Percentiles rank a stretch among this genome's conserved stretches.
Conservation (phyloP, 768 basidiomycete genomes). For the Mrakia hoshinonis region DNA sequence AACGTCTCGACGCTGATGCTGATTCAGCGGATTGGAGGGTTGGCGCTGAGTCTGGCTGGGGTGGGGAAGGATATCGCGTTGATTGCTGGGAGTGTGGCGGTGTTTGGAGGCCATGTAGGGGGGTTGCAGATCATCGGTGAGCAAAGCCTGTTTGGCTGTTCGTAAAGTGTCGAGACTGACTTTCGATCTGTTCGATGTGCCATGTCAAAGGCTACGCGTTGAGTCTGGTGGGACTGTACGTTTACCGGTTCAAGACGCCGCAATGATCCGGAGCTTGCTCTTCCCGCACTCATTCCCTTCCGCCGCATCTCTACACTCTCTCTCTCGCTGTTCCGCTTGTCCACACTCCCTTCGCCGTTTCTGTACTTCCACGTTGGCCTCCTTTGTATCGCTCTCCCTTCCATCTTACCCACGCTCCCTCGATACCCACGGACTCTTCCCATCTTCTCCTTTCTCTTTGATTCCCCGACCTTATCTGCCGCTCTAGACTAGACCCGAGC, state of each 20-base stretch:
- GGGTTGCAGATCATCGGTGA: slow-evolving; percentile 71
- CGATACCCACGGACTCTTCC: neutral
- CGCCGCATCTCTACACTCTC: too few species aligned
- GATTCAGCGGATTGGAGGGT: slow-evolving; percentile 53
- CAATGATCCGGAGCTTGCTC: neutral
- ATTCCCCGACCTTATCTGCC: too few species aligned
- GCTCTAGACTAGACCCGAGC: neutral
- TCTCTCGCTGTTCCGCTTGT: neutral
- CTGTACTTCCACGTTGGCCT: neutral
- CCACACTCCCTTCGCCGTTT: neutral
- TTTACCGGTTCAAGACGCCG: neutral
- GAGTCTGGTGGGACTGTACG: neutral
- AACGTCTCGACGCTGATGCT: slow-evolving; percentile 94
- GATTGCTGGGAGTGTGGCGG: slow-evolving; percentile 75
- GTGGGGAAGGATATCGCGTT: slow-evolving; percentile 95
- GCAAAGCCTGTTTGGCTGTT: too few species aligned
- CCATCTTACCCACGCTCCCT: neutral
- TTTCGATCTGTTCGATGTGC: neutral
- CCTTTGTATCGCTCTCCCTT: neutral
- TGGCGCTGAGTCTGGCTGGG: slow-evolving; percentile 84
- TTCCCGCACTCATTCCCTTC: too few species aligned
- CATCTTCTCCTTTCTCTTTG: neutral
- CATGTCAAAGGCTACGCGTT: neutral
- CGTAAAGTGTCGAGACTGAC: too few species aligned
- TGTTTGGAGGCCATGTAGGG: slow-evolving; percentile 73